Evolutionary conservation across 1,284 basidiomycete species (phyloP).

Genomic region (Spongiforma sp.): DNA sequence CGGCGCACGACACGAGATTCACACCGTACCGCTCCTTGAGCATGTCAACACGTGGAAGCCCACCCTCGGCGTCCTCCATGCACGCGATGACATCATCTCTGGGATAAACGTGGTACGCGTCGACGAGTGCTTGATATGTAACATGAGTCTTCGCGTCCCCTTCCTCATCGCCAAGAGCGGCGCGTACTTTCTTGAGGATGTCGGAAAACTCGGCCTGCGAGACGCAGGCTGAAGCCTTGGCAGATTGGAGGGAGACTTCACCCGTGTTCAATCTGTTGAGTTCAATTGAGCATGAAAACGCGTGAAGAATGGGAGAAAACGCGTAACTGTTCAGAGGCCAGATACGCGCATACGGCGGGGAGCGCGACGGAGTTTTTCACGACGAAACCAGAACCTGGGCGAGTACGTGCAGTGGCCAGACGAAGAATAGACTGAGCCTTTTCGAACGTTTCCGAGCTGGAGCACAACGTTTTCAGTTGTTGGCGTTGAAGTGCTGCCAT

Average conservation of each 20-base stretch:
- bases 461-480: constrained; percentile 27
- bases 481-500: constrained; percentile 26
- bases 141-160: background rate
- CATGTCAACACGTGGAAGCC: constrained; percentile 17
- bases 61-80: constrained; percentile 34
- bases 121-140: too few relatives aligned
- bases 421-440: constrained; percentile 29
- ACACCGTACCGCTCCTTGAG: constrained; percentile 27
- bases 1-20: constrained; percentile 25
- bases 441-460: constrained; percentile 25
- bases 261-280: constrained; percentile 30
- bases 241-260: constrained; percentile 34
- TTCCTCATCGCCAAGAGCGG: constrained; percentile 20
- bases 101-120: constrained; percentile 13
- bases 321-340: constrained; percentile 37
- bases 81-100: constrained; percentile 25
- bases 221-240: constrained; percentile 31
- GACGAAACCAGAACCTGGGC: constrained; percentile 33
- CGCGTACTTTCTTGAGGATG: constrained; percentile 29
- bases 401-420: constrained; percentile 30
- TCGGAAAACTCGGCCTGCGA: constrained; percentile 23
- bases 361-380: constrained; percentile 27
- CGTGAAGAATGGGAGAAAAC: background rate
- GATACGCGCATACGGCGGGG: constrained; percentile 36
- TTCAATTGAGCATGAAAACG: background rate